These are phyloP conservation scores for Colletotrichum truncatum DNA, from an alignment of 2,329 filamentous ascomycete genomes.

Conservation along the genomic window DNA sequence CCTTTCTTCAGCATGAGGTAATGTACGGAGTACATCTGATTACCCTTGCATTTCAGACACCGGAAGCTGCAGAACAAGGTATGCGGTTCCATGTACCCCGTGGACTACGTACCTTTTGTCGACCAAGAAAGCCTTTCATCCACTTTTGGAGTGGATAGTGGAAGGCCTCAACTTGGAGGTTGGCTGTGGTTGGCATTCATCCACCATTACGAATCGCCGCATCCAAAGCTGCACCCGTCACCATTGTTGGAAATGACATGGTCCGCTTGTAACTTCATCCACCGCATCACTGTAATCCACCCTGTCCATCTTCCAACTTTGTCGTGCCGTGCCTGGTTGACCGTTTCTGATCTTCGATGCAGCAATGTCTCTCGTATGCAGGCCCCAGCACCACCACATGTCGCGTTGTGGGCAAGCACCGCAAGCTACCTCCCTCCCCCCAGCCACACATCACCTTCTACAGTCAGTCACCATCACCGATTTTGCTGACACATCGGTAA, in stretches of 20 bases:
- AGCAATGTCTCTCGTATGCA: background rate
- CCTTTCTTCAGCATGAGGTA: constrained; percentile 26
- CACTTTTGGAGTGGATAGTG: constrained; percentile 9
- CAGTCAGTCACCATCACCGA: background rate
- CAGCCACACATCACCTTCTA: background rate
- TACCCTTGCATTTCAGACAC: constrained; percentile 25
- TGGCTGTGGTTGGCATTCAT: constrained; percentile 2
- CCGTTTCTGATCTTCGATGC: background rate
- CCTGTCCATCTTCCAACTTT: background rate
- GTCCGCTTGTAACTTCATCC: background rate
- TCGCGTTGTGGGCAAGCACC: background rate
- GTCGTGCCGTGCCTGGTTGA: background rate
- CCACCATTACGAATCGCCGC: constrained; percentile 18
- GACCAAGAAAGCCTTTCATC: no score
- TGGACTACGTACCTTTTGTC: background rate
- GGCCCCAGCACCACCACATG: background rate
- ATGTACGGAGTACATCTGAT: constrained; percentile 24
- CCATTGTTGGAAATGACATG: constrained; percentile 5
- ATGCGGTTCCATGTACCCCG: constrained; percentile 3
- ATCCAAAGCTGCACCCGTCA: background rate
- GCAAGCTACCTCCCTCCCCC: background rate
- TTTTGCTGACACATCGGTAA: background rate
- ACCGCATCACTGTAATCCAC: background rate
- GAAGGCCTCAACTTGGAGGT: constrained; percentile 24
- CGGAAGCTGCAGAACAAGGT: constrained; percentile 18